Percentiles rank a stretch among this genome's conserved stretches.
phyloP scores from a whole-genome alignment of 2,329 filamentous ascomycete genomes.

The Triangularia setosa region DNA sequence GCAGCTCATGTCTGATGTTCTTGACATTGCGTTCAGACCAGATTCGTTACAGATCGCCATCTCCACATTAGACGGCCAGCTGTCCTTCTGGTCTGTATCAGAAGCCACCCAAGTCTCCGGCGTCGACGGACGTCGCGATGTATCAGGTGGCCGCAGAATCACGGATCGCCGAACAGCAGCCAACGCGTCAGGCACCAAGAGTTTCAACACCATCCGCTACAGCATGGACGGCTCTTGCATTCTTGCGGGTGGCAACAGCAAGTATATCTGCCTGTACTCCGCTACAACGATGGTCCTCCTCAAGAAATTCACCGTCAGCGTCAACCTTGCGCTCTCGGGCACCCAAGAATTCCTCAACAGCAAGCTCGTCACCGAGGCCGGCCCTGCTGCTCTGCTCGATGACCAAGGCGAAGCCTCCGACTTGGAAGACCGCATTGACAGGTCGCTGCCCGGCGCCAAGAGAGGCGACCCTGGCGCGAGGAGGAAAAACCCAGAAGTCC shows the following conservation, averaged over 20 bases:
- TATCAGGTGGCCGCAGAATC: slow-evolving; percentile 85
- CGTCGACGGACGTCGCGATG: slow-evolving; percentile 85
- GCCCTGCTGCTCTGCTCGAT: slow-evolving; percentile 79
- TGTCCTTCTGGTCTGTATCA: slow-evolving; percentile 91
- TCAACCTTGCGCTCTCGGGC: slow-evolving; percentile 92
- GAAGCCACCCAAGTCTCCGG: slow-evolving; percentile 83
- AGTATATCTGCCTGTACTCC: slow-evolving; percentile 98
- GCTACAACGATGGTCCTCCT: slow-evolving; percentile 84
- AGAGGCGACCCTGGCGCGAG: slow-evolving; percentile 78
- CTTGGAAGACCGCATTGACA: slow-evolving; percentile 77
- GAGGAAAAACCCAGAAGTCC: slow-evolving; percentile 73
- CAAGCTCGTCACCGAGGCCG: slow-evolving; percentile 84
- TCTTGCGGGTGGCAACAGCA: slow-evolving; percentile 90
- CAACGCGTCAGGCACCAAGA: slow-evolving; percentile 85
- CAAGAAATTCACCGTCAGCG: slow-evolving; percentile 92
- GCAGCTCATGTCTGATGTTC: slow-evolving; percentile 85
- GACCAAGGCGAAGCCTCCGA: slow-evolving; percentile 86
- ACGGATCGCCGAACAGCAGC: slow-evolving; percentile 87
- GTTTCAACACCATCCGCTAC: slow-evolving; percentile 82
- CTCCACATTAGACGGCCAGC: slow-evolving; percentile 86
- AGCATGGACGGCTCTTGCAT: slow-evolving; percentile 89
- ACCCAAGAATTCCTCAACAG: slow-evolving; percentile 98
- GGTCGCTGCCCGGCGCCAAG: slow-evolving; percentile 76
- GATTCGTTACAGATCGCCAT: slow-evolving; percentile 89
- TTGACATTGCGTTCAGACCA: slow-evolving; percentile 81